phyloP scores from a whole-genome alignment of 1,284 basidiomycete species.

The Vanrija sp. region DNA sequence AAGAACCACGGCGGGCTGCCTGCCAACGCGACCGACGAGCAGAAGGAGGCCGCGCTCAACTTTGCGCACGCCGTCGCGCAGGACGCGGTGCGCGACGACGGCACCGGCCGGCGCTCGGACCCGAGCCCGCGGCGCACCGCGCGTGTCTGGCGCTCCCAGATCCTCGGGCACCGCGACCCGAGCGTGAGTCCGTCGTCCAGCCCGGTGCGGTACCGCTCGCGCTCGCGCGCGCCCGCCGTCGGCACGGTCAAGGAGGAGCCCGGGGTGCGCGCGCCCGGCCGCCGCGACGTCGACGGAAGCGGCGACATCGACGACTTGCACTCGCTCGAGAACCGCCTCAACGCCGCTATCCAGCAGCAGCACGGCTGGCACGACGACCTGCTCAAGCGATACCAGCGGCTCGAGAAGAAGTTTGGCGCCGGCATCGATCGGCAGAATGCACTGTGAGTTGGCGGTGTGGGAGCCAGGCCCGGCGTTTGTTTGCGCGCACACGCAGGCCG shows the following conservation, averaged over 20 bases:
- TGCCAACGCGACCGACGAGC: neutral
- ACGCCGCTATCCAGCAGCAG: slow-evolving; percentile 5
- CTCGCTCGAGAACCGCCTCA: slow-evolving; percentile 7
- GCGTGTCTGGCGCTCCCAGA: slow-evolving; percentile 14
- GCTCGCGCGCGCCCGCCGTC: slow-evolving; percentile 6
- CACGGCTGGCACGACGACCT: slow-evolving; percentile 11
- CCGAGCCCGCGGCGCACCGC: slow-evolving; percentile 13
- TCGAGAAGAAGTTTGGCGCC: neutral
- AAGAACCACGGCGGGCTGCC: slow-evolving; percentile 13
- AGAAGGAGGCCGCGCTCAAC: slow-evolving; percentile 5
- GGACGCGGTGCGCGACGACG: slow-evolving; percentile 2
- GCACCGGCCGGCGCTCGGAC: slow-evolving; percentile 8
- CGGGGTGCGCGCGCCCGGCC: neutral
- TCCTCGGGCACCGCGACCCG: slow-evolving; percentile 12
- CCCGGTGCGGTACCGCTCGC: slow-evolving; percentile 11
- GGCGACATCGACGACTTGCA: neutral
- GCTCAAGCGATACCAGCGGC: neutral
- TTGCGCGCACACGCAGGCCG: neutral
- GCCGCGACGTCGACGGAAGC: neutral
- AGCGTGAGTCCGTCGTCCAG: slow-evolving; percentile 5
- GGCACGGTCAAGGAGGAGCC: slow-evolving; percentile 11
- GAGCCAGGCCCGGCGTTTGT: too few species aligned
- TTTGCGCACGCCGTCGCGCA: slow-evolving; percentile 11
- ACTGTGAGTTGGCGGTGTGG: too few species aligned
- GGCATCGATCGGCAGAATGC: neutral